A percentile compares a stretch with the other conserved stretches of the same genome.
These are phyloP conservation scores for Dendryphion nanum DNA, from an alignment of 2,329 filamentous ascomycete genomes.

Conservation along the genomic window DNA sequence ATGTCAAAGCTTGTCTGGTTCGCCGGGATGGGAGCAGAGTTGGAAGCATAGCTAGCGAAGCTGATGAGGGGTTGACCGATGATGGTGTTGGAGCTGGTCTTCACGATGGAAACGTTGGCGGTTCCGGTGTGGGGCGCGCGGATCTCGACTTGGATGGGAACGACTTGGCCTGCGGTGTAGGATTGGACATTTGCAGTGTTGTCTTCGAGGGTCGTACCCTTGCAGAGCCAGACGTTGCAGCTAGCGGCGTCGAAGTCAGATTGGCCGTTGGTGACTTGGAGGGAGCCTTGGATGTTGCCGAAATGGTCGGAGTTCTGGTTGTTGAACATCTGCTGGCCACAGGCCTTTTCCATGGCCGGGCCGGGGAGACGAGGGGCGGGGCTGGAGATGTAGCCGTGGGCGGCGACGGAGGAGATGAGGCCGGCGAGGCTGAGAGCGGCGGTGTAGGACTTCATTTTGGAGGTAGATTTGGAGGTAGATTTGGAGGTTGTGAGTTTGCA, in stretches of 20 bases:
- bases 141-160: conserved; percentile 49
- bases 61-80: conserved; percentile 55
- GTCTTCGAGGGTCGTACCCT: conserved; percentile 58
- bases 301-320: conserved; percentile 55
- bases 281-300: conserved; percentile 57
- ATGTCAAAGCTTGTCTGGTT: conserved; percentile 53
- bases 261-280: conserved; percentile 50
- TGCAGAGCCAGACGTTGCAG: conserved; percentile 58
- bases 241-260: conserved; percentile 46
- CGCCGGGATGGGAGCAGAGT: conserved; percentile 40
- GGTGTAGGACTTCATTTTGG: conserved; percentile 45
- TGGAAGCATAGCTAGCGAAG: conserved; percentile 57
- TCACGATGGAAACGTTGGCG: conserved; percentile 60
- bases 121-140: conserved; percentile 54
- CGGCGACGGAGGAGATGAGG: conserved; percentile 48
- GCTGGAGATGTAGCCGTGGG: conserved; percentile 53
- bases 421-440: conserved; percentile 43
- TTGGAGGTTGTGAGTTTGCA: no score
- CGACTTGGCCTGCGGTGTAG: conserved; percentile 51
- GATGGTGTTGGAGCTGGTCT: conserved; percentile 52
- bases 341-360: conserved; percentile 51
- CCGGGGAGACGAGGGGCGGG: conserved; percentile 53
- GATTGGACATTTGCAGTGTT: conserved; percentile 53
- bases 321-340: conserved; percentile 55
- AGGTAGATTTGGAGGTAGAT: conserved; percentile 8